Evolutionary conservation across 441 rosid species (phyloP).

Genomic region (Breynia disticha): DNA sequence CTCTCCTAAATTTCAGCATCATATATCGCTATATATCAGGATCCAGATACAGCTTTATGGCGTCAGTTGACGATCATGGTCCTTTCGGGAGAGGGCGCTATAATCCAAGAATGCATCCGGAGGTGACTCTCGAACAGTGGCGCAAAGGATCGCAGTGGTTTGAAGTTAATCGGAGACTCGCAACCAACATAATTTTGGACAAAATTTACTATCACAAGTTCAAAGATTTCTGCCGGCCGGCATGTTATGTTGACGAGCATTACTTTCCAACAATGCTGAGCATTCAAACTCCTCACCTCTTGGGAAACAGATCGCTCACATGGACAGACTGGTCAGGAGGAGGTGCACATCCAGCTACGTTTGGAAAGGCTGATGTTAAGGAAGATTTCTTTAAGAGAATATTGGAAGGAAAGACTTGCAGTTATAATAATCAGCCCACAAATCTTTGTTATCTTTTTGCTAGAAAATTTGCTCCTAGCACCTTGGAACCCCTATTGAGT

Average conservation of each 20-base stretch:
- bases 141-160: constrained; percentile 97
- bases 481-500: constrained; percentile 56
- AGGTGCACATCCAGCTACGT: constrained; percentile 86
- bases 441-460: constrained; percentile 62
- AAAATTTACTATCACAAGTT: constrained; percentile 61
- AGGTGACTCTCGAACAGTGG: constrained; percentile 65
- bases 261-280: constrained; percentile 83
- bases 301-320: constrained; percentile 68
- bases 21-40: constrained; percentile 47
- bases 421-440: constrained; percentile 46
- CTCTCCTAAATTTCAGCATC: constrained; percentile 63
- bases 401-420: constrained; percentile 34
- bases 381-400: constrained; percentile 43
- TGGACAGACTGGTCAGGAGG: constrained; percentile 95
- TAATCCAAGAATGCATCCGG: constrained; percentile 44
- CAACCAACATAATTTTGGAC: constrained; percentile 51
- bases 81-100: constrained; percentile 83
- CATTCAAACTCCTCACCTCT: constrained; percentile 40
- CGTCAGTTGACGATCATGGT: constrained; percentile 62
- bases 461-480: constrained; percentile 74
- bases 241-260: constrained; percentile 89
- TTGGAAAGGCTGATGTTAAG: constrained; percentile 42
- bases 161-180: constrained; percentile 59
- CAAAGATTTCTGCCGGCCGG: constrained; percentile 57
- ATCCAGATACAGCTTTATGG: constrained; percentile 71